A percentile compares a stretch with the other conserved stretches of the same genome.
phyloP scores from a whole-genome alignment of 805 yeast species.

The Starmera amethionina region DNA sequence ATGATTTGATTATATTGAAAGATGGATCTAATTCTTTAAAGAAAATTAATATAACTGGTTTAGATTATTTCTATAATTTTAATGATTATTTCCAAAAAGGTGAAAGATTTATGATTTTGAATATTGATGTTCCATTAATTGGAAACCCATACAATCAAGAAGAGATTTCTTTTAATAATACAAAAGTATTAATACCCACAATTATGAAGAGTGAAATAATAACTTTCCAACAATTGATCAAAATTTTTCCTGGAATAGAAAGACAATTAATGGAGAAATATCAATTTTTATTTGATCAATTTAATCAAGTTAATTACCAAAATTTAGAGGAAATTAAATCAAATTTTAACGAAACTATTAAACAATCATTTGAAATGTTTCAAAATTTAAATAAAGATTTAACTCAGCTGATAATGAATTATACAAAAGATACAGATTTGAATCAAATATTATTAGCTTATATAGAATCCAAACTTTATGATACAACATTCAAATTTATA shows the following conservation, averaged over 20 bases:
- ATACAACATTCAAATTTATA: slow-evolving; percentile 20
- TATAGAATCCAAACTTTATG: slow-evolving; percentile 61
- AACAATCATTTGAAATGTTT: slow-evolving; percentile 19
- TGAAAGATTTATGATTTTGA: slow-evolving; percentile 43
- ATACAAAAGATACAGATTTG: slow-evolving; percentile 33
- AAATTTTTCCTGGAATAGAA: slow-evolving; percentile 28
- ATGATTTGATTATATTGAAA: slow-evolving; percentile 43
- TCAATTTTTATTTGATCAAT: slow-evolving; percentile 26
- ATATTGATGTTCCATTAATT: slow-evolving; percentile 45
- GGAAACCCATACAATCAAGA: slow-evolving; percentile 23
- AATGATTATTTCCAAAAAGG: slow-evolving; percentile 52
- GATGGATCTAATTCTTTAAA: slow-evolving; percentile 45
- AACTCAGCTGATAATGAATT: slow-evolving; percentile 15
- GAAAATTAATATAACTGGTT: slow-evolving; percentile 31
- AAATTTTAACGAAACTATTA: slow-evolving; percentile 17
- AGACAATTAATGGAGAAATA: slow-evolving; percentile 29
- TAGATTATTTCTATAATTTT: slow-evolving; percentile 43
- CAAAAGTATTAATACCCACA: too few relatives aligned
- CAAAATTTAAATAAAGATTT: slow-evolving; percentile 15
- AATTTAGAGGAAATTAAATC: slow-evolving; percentile 18
- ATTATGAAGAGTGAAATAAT: slow-evolving; percentile 3
- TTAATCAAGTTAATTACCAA: slow-evolving; percentile 22
- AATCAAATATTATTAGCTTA: slow-evolving; percentile 53
- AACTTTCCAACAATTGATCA: slow-evolving; percentile 28
- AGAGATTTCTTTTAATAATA: too few relatives aligned